Evolutionary conservation across 1,284 basidiomycete genomes (phyloP).

Genomic region (Trametes hirsuta): DNA sequence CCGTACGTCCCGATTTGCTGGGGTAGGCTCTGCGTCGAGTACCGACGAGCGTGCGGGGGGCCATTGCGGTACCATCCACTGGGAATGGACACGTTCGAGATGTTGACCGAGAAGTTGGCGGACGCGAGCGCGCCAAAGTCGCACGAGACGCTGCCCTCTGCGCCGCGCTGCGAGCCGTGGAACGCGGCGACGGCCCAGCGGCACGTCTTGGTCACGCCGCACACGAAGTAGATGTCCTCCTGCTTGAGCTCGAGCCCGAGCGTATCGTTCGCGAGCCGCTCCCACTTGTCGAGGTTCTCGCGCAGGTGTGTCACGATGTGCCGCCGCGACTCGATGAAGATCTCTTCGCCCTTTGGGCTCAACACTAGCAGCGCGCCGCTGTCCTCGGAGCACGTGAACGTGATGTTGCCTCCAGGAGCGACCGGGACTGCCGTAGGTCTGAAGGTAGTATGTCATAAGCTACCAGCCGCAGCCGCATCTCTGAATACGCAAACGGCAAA

Average conservation of each 20-base stretch:
- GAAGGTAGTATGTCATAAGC: neutral
- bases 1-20: too few species aligned
- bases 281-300: conserved; percentile 25
- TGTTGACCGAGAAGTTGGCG: conserved; percentile 2
- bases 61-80: conserved; percentile 1
- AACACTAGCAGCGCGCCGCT: conserved; percentile 16
- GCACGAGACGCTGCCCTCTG: conserved; percentile 8
- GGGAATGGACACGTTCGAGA: conserved; percentile 2
- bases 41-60: conserved; percentile 1
- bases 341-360: neutral
- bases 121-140: conserved; percentile 7
- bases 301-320: conserved; percentile 21
- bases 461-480: neutral
- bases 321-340: conserved; percentile 11
- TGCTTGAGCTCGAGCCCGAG: conserved; percentile 15
- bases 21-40: neutral
- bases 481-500: neutral
- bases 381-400: conserved; percentile 14
- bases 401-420: conserved; percentile 8
- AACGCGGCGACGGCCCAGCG: conserved; percentile 23
- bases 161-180: neutral
- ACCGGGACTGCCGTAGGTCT: neutral
- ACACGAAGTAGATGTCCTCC: conserved; percentile 29
- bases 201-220: conserved; percentile 29
- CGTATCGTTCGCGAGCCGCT: conserved; percentile 16